Evolutionary conservation across 1,284 basidiomycete genomes (phyloP).

Genomic region (Anthracocystis panici-leucophaei): DNA sequence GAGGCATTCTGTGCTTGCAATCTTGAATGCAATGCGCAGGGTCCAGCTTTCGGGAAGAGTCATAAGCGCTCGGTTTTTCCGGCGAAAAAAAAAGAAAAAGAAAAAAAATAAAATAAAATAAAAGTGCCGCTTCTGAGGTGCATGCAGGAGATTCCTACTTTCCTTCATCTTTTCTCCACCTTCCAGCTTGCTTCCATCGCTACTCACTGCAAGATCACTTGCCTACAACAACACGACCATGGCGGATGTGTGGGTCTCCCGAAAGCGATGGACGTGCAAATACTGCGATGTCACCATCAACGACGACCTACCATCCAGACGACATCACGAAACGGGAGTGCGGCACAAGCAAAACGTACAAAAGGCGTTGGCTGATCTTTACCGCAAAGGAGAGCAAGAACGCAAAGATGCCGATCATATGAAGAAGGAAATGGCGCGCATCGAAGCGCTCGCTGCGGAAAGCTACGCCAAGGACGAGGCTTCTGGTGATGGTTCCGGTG

Average conservation of each 20-base stretch:
- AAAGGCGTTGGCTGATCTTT: slow-evolving; percentile 87
- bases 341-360: slow-evolving; percentile 95
- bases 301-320: slow-evolving; percentile 75
- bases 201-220: background rate
- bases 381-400: slow-evolving; percentile 89
- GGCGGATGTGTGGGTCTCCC: slow-evolving; percentile 66
- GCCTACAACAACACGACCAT: slow-evolving; percentile 26
- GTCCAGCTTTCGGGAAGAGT: slow-evolving; percentile 13
- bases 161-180: background rate
- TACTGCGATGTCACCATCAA: slow-evolving; percentile 69
- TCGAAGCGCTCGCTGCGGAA: slow-evolving; percentile 79
- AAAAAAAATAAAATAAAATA: too few species aligned
- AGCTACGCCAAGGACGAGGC: slow-evolving; percentile 61
- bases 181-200: background rate
- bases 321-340: slow-evolving; percentile 91
- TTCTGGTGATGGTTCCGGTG: background rate
- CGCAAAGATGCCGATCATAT: slow-evolving; percentile 88
- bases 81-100: background rate
- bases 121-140: background rate
- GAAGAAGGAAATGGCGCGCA: slow-evolving; percentile 83
- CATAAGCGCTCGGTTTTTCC: slow-evolving; percentile 6
- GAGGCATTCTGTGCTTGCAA: background rate
- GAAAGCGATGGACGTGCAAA: slow-evolving; percentile 67
- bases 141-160: background rate
- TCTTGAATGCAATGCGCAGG: slow-evolving; percentile 16